These are phyloP conservation scores for Cucurbita moschata DNA, from an alignment of 306 rosid genomes.

Conservation along the genomic window DNA sequence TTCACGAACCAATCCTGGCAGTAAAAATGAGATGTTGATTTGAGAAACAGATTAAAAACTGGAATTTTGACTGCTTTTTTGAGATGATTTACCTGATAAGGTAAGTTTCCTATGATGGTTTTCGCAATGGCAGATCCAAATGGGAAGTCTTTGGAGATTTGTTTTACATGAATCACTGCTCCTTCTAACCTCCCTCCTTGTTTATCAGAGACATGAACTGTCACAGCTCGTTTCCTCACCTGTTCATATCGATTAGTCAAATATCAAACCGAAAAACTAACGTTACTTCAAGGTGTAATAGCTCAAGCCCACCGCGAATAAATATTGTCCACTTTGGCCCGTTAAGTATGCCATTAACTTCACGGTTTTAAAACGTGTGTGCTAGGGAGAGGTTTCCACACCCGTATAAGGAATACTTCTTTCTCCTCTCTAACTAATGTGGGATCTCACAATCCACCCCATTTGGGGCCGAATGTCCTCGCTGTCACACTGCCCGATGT, in stretches of 20 bases:
- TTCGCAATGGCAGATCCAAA: conserved; percentile 85
- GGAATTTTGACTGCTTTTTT: background rate
- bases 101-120: conserved; percentile 59
- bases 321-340: too few species aligned
- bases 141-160: conserved; percentile 66
- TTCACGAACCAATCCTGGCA: conserved; percentile 65
- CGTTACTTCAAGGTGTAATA: background rate
- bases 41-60: background rate
- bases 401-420: too few species aligned
- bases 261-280: background rate
- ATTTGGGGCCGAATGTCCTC: too few species aligned
- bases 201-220: conserved; percentile 53
- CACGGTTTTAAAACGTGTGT: too few species aligned
- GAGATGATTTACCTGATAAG: conserved; percentile 46
- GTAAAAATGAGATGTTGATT: background rate
- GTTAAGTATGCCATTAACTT: too few species aligned
- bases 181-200: conserved; percentile 48
- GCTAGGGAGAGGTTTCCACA: too few species aligned
- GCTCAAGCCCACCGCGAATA: too few species aligned
- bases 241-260: background rate
- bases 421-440: too few species aligned
- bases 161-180: conserved; percentile 31
- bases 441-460: too few species aligned
- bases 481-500: too few species aligned
- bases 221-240: conserved; percentile 65